These are phyloP conservation scores for Capsicum chinense DNA, from an alignment of 257 asterid species.

Conservation along the genomic window DNA sequence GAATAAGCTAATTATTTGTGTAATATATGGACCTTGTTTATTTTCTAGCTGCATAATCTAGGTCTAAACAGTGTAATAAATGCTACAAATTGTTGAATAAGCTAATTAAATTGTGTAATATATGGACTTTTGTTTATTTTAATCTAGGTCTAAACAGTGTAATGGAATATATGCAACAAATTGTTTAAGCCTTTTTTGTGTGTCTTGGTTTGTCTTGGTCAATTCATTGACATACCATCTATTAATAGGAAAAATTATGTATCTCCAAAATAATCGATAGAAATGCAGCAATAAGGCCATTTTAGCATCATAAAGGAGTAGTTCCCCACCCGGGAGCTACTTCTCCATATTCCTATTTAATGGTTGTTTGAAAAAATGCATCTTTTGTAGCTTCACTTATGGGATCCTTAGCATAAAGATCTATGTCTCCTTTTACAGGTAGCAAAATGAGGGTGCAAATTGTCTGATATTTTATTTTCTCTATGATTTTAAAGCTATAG, in stretches of 20 bases:
- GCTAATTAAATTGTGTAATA: not conserved
- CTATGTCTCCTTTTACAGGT: not conserved
- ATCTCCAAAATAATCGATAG: conserved; percentile 26
- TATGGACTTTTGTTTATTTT: too few species aligned
- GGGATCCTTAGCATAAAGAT: not conserved
- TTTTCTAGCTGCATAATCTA: not conserved
- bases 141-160: not conserved
- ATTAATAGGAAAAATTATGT: conserved; percentile 16
- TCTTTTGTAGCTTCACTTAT: conserved; percentile 16
- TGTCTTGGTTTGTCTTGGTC: too few species aligned
- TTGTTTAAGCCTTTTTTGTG: not conserved
- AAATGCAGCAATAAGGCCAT: conserved; percentile 28
- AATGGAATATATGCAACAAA: conserved; percentile 5
- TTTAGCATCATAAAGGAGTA: not conserved
- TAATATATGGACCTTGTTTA: too few species aligned
- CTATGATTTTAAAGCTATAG: conserved; percentile 3
- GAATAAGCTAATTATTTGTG: not conserved
- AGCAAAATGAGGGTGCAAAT: conserved; percentile 9
- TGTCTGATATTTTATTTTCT: not conserved
- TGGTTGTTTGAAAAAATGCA: not conserved
- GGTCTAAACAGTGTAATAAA: conserved; percentile 1
- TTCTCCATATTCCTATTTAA: not conserved
- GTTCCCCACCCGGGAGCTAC: not conserved
- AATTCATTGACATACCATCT: not conserved
- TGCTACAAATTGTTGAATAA: not conserved